Conservation (phyloP, 1,284 basidiomycete genomes). For the Anthracocystis walkeri region DNA sequence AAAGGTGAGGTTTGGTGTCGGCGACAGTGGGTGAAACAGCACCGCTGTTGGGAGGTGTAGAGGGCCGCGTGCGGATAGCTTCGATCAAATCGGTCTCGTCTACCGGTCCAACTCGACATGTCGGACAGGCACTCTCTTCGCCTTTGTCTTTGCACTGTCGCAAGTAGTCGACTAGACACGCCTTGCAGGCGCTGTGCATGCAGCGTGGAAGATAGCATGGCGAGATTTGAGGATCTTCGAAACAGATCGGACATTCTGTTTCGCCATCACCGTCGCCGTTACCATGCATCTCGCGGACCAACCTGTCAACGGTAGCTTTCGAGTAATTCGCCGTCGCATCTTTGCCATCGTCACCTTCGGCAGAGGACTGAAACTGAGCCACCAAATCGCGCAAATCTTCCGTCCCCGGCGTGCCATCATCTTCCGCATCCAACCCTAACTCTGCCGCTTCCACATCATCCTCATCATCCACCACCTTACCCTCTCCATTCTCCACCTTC, state of each 20-base stretch:
- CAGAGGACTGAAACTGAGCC: constrained; percentile 45
- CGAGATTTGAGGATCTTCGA: constrained; percentile 59
- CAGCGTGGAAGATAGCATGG: constrained; percentile 69
- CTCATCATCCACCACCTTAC: constrained; percentile 5
- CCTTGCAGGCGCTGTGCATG: constrained; percentile 76
- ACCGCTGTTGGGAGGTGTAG: background rate
- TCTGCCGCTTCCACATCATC: constrained; percentile 22
- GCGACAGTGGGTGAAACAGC: background rate
- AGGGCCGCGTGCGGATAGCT: constrained; percentile 65
- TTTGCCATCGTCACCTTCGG: constrained; percentile 5
- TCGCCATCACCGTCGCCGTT: constrained; percentile 12
- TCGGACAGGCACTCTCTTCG: constrained; percentile 73
- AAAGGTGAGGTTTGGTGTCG: background rate
- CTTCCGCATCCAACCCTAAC: constrained; percentile 32
- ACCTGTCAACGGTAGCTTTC: constrained; percentile 45
- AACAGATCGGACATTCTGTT: constrained; percentile 69
- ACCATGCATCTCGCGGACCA: constrained; percentile 41
- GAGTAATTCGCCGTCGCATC: constrained; percentile 24
- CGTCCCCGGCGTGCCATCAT: constrained; percentile 28
- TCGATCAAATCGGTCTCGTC: constrained; percentile 76
- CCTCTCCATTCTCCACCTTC: background rate
- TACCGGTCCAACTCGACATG: constrained; percentile 61
- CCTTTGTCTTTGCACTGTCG: constrained; percentile 76
- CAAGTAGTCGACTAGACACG: constrained; percentile 81
- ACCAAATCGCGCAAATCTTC: constrained; percentile 55